phyloP scores from a whole-genome alignment of 2,329 filamentous ascomycete genomes.

The Colletotrichum trifolii region DNA sequence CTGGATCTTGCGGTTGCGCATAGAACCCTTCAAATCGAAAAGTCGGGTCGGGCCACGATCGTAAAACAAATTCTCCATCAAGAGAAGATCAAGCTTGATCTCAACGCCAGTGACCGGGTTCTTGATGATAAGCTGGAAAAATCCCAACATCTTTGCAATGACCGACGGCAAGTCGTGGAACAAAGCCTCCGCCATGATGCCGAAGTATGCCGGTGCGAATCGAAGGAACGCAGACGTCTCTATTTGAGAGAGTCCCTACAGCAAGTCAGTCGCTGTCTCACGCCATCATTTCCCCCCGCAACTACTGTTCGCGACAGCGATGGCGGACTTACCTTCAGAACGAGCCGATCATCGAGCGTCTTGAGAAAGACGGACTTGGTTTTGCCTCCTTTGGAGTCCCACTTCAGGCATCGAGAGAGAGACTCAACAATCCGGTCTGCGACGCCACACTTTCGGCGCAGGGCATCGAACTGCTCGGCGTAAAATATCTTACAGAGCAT shows the following conservation, averaged over 20 bases:
- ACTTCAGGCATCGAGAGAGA: constrained; percentile 93
- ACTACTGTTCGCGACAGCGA: neutral
- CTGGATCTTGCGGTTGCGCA: constrained; percentile 98
- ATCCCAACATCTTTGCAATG: constrained; percentile 98
- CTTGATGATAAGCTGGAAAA: constrained; percentile 97
- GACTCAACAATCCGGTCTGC: constrained; percentile 95
- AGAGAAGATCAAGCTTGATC: constrained; percentile 91
- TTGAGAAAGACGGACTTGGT: constrained; percentile 98
- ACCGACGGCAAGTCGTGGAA: constrained; percentile 96
- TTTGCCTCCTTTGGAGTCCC: constrained; percentile 98
- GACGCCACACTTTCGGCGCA: constrained; percentile 91
- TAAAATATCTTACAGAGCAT: constrained; percentile 99
- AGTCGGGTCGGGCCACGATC: constrained; percentile 89
- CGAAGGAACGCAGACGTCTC: constrained; percentile 94
- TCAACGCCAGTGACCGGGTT: constrained; percentile 92
- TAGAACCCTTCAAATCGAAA: constrained; percentile 96
- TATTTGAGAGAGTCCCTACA: constrained; percentile 83
- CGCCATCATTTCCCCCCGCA: neutral
- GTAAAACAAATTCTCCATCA: constrained; percentile 99
- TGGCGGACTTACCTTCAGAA: constrained; percentile 72
- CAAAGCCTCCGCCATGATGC: constrained; percentile 94
- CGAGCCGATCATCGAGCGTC: constrained; percentile 92
- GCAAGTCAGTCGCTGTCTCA: constrained; percentile 32
- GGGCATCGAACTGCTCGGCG: constrained; percentile 95
- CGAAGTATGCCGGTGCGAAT: constrained; percentile 97